Evolutionary conservation across 1,284 basidiomycete species (phyloP).

Genomic region (Mycosarcoma maydis): DNA sequence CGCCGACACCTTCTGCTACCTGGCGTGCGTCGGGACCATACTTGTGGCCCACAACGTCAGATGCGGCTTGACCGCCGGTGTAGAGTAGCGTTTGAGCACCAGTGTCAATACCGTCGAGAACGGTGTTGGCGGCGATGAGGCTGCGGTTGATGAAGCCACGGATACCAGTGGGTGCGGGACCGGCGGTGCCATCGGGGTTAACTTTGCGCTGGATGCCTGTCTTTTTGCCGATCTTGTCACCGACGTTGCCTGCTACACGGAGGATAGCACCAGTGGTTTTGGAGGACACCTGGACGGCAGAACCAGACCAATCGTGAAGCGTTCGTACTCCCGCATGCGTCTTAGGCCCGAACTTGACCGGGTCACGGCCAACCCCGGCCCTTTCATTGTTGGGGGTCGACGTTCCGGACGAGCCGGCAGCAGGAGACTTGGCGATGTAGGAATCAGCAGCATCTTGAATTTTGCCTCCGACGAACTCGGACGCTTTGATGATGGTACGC

Average conservation of each 20-base stretch:
- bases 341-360: constrained; percentile 28
- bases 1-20: constrained; percentile 54
- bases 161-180: constrained; percentile 55
- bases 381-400: constrained; percentile 25
- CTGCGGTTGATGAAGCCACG: constrained; percentile 63
- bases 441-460: constrained; percentile 54
- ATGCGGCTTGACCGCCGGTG: constrained; percentile 57
- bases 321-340: constrained; percentile 21
- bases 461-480: constrained; percentile 46
- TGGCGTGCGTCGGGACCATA: constrained; percentile 65
- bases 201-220: constrained; percentile 64
- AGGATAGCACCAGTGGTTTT: constrained; percentile 63
- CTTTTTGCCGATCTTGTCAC: constrained; percentile 63
- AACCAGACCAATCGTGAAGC: constrained; percentile 40
- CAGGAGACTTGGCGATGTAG: constrained; percentile 41
- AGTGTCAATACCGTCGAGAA: constrained; percentile 66
- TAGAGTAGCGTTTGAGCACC: constrained; percentile 56
- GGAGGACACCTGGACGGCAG: constrained; percentile 44
- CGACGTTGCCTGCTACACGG: constrained; percentile 57
- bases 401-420: constrained; percentile 27
- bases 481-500: constrained; percentile 58
- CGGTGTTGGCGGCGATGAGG: constrained; percentile 63
- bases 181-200: constrained; percentile 31
- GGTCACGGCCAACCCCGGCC: constrained; percentile 21
- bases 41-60: constrained; percentile 64